These are phyloP conservation scores for Colletotrichum gloeosporioides DNA, from an alignment of 2,329 filamentous ascomycete genomes.

Conservation along the genomic window DNA sequence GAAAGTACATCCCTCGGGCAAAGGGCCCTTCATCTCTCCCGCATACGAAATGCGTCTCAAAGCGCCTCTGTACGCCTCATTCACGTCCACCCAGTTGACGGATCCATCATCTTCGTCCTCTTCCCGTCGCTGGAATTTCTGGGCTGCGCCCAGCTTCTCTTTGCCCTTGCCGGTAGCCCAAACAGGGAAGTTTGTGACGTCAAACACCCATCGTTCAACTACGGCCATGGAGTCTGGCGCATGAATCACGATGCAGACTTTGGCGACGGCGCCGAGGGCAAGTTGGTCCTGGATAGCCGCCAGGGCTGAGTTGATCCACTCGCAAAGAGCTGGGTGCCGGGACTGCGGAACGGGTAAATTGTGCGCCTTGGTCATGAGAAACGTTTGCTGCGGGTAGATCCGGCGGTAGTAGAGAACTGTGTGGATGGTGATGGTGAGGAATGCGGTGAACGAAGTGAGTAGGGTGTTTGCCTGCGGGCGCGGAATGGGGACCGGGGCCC, in stretches of 20 bases:
- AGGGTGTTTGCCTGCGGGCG: constrained; percentile 57
- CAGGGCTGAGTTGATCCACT: constrained; percentile 84
- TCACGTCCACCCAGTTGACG: constrained; percentile 65
- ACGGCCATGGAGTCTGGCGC: constrained; percentile 41
- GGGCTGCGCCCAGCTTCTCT: constrained; percentile 28
- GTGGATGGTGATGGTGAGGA: constrained; percentile 84
- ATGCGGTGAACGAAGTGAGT: constrained; percentile 75
- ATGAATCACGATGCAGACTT: constrained; percentile 56
- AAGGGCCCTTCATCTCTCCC: constrained; percentile 57
- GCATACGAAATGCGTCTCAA: constrained; percentile 67
- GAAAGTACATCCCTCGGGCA: constrained; percentile 74
- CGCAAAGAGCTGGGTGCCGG: constrained; percentile 83
- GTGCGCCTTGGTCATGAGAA: constrained; percentile 80
- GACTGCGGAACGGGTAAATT: constrained; percentile 86
- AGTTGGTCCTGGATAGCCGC: constrained; percentile 75
- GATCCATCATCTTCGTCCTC: constrained; percentile 26
- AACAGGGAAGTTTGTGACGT: constrained; percentile 57
- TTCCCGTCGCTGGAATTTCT: constrained; percentile 24
- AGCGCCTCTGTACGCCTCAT: constrained; percentile 75
- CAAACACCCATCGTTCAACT: constrained; percentile 68
- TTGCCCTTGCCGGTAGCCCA: constrained; percentile 31
- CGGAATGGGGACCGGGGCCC: constrained; percentile 31
- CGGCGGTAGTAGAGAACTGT: constrained; percentile 82
- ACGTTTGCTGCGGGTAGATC: constrained; percentile 80
- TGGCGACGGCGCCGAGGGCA: constrained; percentile 55